Evolutionary conservation across 2,329 filamentous ascomycete species (phyloP).

Genomic region (Cercospora zeina): DNA sequence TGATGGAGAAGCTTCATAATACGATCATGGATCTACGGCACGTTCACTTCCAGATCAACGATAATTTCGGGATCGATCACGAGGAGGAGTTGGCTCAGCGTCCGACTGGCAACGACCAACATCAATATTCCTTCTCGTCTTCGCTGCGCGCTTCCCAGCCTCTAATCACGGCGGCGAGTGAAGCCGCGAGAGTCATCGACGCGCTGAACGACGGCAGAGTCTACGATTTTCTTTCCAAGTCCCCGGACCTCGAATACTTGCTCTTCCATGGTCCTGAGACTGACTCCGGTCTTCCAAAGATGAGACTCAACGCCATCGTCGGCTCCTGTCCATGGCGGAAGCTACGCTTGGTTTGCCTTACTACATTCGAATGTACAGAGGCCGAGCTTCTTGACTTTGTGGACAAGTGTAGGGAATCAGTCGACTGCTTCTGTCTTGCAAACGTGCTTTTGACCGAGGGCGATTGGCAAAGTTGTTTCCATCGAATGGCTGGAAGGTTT

Average conservation of each 20-base stretch:
- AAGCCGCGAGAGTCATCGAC: background rate
- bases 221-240: background rate
- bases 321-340: background rate
- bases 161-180: background rate
- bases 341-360: background rate
- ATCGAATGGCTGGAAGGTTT: background rate
- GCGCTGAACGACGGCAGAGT: background rate
- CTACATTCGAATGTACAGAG: background rate
- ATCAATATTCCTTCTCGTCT: background rate
- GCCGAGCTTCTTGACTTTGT: background rate
- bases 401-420: background rate
- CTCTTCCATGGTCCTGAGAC: background rate
- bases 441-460: background rate
- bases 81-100: background rate
- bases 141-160: background rate
- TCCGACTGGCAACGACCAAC: background rate
- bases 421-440: background rate
- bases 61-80: background rate
- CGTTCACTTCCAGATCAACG: background rate
- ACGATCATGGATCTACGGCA: background rate
- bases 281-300: background rate
- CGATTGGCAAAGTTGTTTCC: background rate
- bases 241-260: background rate
- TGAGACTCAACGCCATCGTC: background rate
- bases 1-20: background rate